Conservation (phyloP, 371 early-diverging fungal genomes). For the Mucor lusitanicus region DNA sequence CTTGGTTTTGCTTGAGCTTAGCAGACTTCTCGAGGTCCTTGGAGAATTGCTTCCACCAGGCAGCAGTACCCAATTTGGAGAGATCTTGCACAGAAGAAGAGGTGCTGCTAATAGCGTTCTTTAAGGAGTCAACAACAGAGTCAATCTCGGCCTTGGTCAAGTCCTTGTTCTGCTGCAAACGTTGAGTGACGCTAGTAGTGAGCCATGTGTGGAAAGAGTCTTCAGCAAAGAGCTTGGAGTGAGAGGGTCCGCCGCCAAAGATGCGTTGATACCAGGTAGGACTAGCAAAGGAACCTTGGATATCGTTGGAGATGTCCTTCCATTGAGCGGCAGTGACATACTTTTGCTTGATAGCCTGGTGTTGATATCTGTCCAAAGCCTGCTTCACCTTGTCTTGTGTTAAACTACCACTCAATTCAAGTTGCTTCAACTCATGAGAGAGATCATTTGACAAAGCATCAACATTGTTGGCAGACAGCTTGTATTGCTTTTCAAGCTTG, state of each 20-base stretch:
- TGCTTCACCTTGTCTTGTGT: slow-evolving; percentile 32
- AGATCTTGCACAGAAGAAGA: slow-evolving; percentile 29
- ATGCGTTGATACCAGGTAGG: slow-evolving; percentile 37
- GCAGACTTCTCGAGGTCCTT: slow-evolving; percentile 32
- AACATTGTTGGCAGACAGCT: slow-evolving; percentile 23
- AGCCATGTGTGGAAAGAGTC: slow-evolving; percentile 40
- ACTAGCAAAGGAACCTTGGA: slow-evolving; percentile 26
- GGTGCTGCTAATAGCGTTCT: slow-evolving; percentile 20
- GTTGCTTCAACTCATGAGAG: slow-evolving; percentile 33
- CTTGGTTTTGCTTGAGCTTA: slow-evolving; percentile 37
- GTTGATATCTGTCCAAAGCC: slow-evolving; percentile 33
- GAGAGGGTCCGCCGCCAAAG: slow-evolving; percentile 13
- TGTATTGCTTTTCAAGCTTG: slow-evolving; percentile 35
- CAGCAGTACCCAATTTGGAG: slow-evolving; percentile 27
- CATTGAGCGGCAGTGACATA: slow-evolving; percentile 38
- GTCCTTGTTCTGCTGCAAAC: slow-evolving; percentile 28
- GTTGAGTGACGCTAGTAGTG: slow-evolving; percentile 21
- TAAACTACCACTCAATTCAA: slow-evolving; percentile 40
- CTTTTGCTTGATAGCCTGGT: slow-evolving; percentile 29
- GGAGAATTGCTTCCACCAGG: slow-evolving; percentile 38
- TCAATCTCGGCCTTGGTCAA: slow-evolving; percentile 38
- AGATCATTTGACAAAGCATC: slow-evolving; percentile 28
- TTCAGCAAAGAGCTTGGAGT: slow-evolving; percentile 6
- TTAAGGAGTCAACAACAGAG: slow-evolving; percentile 22
- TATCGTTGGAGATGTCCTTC: slow-evolving; percentile 33